Conservation (phyloP, 2,329 filamentous ascomycete genomes). For the Parastagonospora nodorum region DNA sequence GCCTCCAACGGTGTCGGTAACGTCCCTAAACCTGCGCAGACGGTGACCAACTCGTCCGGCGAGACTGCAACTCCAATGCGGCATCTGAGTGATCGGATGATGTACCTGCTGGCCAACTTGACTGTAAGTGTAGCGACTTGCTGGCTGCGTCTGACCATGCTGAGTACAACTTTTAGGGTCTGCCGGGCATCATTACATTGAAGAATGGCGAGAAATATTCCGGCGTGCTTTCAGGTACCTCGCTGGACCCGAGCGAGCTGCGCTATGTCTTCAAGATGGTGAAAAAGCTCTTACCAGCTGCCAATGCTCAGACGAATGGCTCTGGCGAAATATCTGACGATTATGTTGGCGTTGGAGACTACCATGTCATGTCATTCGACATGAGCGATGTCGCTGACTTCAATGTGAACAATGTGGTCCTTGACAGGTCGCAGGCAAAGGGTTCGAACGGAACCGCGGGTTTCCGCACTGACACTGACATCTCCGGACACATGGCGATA, state of each 20-base stretch:
- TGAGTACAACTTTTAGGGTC: conserved; percentile 53
- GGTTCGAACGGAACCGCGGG: conserved; percentile 61
- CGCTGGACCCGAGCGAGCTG: conserved; percentile 57
- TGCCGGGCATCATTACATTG: conserved; percentile 60
- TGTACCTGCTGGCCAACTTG: conserved; percentile 63
- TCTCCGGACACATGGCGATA: conserved; percentile 73
- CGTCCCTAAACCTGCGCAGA: conserved; percentile 49
- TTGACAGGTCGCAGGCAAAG: conserved; percentile 57
- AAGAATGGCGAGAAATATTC: conserved; percentile 66
- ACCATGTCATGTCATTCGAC: conserved; percentile 64
- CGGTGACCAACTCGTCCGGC: conserved; percentile 43
- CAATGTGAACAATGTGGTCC: conserved; percentile 58
- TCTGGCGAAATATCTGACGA: conserved; percentile 46
- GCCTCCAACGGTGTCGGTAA: conserved; percentile 60
- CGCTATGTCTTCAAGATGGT: conserved; percentile 70
- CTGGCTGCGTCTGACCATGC: neutral
- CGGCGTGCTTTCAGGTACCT: conserved; percentile 64
- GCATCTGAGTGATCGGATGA: conserved; percentile 64
- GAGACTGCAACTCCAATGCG: conserved; percentile 61
- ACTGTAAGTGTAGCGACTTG: conserved; percentile 54
- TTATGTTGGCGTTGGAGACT: conserved; percentile 54
- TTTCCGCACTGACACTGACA: conserved; percentile 88
- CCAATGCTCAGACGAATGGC: conserved; percentile 54
- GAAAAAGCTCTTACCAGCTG: conserved; percentile 53
- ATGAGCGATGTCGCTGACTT: conserved; percentile 65